Evolutionary conservation across 2,329 filamentous ascomycete species (phyloP).

Genomic region (Nectriaceae sp.): DNA sequence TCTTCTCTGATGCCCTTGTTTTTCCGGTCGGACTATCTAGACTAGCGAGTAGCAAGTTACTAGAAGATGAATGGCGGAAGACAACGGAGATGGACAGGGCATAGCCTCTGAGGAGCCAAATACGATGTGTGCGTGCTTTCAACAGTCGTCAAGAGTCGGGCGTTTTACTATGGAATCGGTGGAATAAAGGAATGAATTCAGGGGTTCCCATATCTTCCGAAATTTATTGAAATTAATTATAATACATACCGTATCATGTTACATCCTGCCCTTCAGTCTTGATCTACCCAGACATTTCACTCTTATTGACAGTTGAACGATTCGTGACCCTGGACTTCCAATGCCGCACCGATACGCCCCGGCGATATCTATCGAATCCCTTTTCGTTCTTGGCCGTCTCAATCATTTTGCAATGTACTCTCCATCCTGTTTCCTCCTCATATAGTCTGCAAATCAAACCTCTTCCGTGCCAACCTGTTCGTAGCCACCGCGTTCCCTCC

Average conservation of each 20-base stretch:
- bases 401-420: conserved; percentile 15
- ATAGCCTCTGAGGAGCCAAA: too few species aligned
- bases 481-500: conserved; percentile 58
- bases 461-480: conserved; percentile 63
- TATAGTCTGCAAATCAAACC: conserved; percentile 25
- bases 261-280: conserved; percentile 13
- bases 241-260: conserved; percentile 24
- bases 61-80: too few species aligned
- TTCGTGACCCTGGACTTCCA: background rate
- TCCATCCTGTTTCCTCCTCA: conserved; percentile 4
- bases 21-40: too few species aligned
- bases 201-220: background rate
- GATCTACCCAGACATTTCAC: conserved; percentile 15
- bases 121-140: too few species aligned
- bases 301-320: conserved; percentile 6
- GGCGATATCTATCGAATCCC: conserved; percentile 20
- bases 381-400: conserved; percentile 16
- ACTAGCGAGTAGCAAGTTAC: too few species aligned
- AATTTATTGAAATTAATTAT: conserved; percentile 13
- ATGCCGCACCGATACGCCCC: conserved; percentile 3
- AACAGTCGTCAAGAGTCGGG: too few species aligned
- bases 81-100: too few species aligned
- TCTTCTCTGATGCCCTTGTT: too few species aligned
- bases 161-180: too few species aligned
- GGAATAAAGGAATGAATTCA: too few species aligned